phyloP scores from a whole-genome alignment of 2,329 filamentous ascomycete species.

The Alternaria triticina region DNA sequence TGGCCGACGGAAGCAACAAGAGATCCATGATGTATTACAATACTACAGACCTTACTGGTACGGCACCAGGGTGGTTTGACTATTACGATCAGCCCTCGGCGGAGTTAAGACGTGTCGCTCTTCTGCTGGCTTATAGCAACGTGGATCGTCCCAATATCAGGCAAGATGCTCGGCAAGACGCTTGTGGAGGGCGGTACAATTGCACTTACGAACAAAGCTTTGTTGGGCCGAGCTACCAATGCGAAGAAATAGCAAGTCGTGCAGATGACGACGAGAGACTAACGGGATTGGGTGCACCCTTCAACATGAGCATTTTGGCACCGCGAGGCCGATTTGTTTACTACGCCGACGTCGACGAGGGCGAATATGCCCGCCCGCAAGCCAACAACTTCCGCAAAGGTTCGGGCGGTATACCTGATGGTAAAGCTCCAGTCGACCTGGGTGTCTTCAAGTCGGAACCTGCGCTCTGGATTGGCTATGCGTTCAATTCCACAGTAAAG shows the following conservation, averaged over 20 bases:
- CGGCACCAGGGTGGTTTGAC: conserved; percentile 37
- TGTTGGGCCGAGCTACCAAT: conserved; percentile 42
- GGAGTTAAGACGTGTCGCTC: conserved; percentile 34
- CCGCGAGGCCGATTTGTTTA: conserved; percentile 40
- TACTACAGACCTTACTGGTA: conserved; percentile 35
- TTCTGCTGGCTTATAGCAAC: conserved; percentile 41
- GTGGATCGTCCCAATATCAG: conserved; percentile 32
- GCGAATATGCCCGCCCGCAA: conserved; percentile 39
- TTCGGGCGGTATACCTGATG: conserved; percentile 40
- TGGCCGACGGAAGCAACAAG: conserved; percentile 28
- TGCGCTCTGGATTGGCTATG: conserved; percentile 45
- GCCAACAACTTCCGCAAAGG: conserved; percentile 22
- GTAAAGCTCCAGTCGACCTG: conserved; percentile 27
- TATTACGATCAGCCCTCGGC: conserved; percentile 46
- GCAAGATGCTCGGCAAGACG: conserved; percentile 42
- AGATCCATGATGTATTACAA: conserved; percentile 44
- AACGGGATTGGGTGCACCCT: conserved; percentile 35
- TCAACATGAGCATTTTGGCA: conserved; percentile 38
- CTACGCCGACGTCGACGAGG: conserved; percentile 35
- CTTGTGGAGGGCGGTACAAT: conserved; percentile 45
- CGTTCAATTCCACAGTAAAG: conserved; percentile 34
- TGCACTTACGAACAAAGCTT: conserved; percentile 44
- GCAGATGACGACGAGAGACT: conserved; percentile 25
- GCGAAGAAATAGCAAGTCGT: conserved; percentile 34
- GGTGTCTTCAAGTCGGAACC: conserved; percentile 42